Conservation (phyloP, 2,329 filamentous ascomycete genomes). For the Botrytis sinoallii region DNA sequence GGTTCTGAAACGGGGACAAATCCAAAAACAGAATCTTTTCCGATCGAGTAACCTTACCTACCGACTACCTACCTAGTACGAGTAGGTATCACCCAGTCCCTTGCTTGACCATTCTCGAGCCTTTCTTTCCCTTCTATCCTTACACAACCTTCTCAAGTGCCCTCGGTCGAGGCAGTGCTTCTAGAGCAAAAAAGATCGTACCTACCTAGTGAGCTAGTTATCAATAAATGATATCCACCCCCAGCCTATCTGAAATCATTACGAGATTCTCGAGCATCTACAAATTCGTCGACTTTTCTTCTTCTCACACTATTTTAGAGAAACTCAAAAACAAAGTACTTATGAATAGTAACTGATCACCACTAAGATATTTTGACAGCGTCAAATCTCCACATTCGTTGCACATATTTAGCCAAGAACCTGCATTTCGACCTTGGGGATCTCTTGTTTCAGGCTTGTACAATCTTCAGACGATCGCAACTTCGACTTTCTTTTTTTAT, state of each 20-base stretch:
- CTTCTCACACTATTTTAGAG: neutral
- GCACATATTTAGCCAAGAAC: neutral
- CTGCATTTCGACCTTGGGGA: slow-evolving; percentile 2
- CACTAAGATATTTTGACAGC: neutral
- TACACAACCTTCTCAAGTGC: neutral
- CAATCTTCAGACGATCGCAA: slow-evolving; percentile 14
- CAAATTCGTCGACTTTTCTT: neutral
- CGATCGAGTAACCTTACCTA: neutral
- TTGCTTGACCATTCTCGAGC: neutral
- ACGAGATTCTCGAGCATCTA: neutral
- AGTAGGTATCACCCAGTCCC: neutral
- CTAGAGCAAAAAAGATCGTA: neutral
- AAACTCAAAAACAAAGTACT: neutral
- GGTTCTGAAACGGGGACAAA: neutral
- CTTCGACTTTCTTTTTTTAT: neutral
- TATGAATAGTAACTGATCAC: neutral
- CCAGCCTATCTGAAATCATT: slow-evolving; percentile 4
- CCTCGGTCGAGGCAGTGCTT: slow-evolving; percentile 7
- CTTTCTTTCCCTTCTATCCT: neutral
- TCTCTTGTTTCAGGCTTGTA: slow-evolving; percentile 18
- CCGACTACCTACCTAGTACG: no score
- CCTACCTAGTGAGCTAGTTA: no score
- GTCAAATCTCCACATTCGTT: slow-evolving; percentile 14
- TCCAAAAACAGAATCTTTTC: neutral
- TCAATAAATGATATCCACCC: neutral